Evolutionary conservation across 169 alveolate species (phyloP), one percentile per base, ranked within the genome.

Genomic region (Gregarina niphandrodes): DNA sequence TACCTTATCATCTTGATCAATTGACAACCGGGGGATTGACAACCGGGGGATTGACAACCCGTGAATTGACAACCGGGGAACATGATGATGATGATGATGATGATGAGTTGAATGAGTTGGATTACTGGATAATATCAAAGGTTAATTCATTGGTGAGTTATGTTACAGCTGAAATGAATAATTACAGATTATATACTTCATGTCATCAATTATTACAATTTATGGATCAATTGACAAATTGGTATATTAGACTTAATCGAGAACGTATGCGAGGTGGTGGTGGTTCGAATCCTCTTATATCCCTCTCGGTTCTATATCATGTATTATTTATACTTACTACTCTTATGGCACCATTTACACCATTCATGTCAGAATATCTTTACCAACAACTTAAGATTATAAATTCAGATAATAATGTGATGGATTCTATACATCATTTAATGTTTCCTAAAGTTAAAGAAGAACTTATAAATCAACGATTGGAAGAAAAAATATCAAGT

Each of bases 221-320:
- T 74, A 75, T 93, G 28, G 95, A 84, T 45, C 75, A 78, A 42
- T 70, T 88, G 17, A 87, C 96, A 12, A 91, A 91, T 67, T 84
- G 97, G 96, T 74, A 77, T 54, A 78, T 87, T 44, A 70, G 95
- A 36, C 69, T 86, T 20, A 89, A 89, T 58, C 76, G 98, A 52
- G 82, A 75, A 37, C 82, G 98, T 54, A 75, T 88, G 84, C 74
- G 93, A 51, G 98, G 97, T 6, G 83, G 70, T 28, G 47, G 61
- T 30, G 96, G 94, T 0, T 23, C 16, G 13, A 34, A 17, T 2
- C 35, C 57, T 1, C 49, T 49, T 20, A 45, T 3, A 21, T 21
- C 0, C 31, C 2, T 11, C 1, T 21, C 12, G 43, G 43, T 13
- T 4, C 2, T 16, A 22, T 4, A n/a, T 5, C 5, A 18, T 4